Percentiles rank a stretch among this genome's conserved stretches.
Conservation (phyloP, 139 green algal genomes). For the Auxenochlorella pyrenoidosa region DNA sequence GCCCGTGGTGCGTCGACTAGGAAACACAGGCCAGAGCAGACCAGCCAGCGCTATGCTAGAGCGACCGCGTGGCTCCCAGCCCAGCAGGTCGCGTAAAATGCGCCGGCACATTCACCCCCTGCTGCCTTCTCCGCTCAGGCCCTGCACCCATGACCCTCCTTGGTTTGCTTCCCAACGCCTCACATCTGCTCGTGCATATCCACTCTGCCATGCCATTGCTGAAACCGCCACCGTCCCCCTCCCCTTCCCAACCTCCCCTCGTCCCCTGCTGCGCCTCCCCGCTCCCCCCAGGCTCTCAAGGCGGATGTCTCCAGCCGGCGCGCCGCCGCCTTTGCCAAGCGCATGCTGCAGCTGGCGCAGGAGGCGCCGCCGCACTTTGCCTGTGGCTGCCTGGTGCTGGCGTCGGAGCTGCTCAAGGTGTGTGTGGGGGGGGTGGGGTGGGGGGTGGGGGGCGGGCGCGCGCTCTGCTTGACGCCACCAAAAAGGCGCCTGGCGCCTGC, state of each 20-base stretch:
- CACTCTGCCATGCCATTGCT: too few species aligned
- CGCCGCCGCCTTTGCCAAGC: constrained; percentile 90
- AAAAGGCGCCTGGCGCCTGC: too few species aligned
- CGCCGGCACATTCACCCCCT: not conserved
- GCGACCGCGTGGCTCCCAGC: not conserved
- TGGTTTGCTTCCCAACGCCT: too few species aligned
- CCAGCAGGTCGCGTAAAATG: constrained; percentile 7
- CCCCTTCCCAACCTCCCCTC: not conserved
- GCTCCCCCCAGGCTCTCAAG: constrained; percentile 62
- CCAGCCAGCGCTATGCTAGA: constrained; percentile 14
- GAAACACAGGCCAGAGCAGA: constrained; percentile 18
- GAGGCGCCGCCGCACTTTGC: constrained; percentile 79
- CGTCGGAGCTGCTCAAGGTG: constrained; percentile 62
- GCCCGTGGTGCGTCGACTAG: constrained; percentile 8
- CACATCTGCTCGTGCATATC: too few species aligned
- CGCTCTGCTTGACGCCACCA: too few species aligned
- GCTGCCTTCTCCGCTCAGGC: too few species aligned
- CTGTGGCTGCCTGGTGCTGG: constrained; percentile 88
- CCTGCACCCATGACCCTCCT: not conserved
- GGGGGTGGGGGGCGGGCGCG: not conserved
- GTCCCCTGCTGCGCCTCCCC: not conserved
- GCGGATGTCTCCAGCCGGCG: constrained; percentile 77
- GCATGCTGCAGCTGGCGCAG: constrained; percentile 84
- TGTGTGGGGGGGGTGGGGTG: not conserved
- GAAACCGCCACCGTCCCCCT: not conserved